Evolutionary conservation across 2,329 filamentous ascomycete species (phyloP).

Genomic region (Talaromyces sp.): DNA sequence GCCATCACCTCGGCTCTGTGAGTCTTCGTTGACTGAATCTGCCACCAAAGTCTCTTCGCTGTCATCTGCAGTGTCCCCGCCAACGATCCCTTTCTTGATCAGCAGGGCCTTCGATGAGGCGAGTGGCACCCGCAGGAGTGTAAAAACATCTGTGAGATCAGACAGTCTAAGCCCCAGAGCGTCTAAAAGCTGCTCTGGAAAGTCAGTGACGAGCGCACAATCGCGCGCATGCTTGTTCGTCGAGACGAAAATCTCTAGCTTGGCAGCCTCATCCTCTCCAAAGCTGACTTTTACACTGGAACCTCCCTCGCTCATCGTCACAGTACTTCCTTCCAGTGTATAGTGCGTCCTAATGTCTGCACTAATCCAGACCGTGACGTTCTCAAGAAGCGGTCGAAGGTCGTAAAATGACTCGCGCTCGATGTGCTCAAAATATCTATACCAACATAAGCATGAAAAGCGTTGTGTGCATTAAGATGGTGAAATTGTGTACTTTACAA

Average conservation of each 20-base stretch:
- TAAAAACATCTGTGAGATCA: background rate
- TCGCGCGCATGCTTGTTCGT: slow-evolving; percentile 1
- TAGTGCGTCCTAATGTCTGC: slow-evolving; percentile 5
- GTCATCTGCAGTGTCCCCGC: slow-evolving; percentile 1
- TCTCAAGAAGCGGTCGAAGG: slow-evolving; percentile 4
- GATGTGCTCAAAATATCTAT: slow-evolving; percentile 5
- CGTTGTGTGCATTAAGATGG: background rate
- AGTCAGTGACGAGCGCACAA: slow-evolving; percentile 5
- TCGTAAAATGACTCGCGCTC: slow-evolving; percentile 4
- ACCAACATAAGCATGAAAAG: slow-evolving; percentile 3
- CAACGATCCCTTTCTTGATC: slow-evolving; percentile 2
- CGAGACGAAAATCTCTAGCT: slow-evolving; percentile 5
- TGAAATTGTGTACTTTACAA: slow-evolving; percentile 7
- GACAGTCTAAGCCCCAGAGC: slow-evolving; percentile 1
- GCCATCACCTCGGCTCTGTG: background rate
- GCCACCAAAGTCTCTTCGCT: background rate
- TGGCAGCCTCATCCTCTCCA: background rate
- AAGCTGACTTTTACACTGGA: slow-evolving; percentile 4
- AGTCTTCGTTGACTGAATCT: background rate
- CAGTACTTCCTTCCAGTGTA: slow-evolving; percentile 1
- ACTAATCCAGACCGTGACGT: slow-evolving; percentile 3
- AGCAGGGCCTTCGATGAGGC: slow-evolving; percentile 2
- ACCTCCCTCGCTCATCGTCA: slow-evolving; percentile 1
- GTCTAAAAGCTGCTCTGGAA: slow-evolving; percentile 5
- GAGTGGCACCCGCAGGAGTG: background rate